phyloP scores from a whole-genome alignment of 495 filamentous ascomycete species.

The Hyaloscypha variabilis region DNA sequence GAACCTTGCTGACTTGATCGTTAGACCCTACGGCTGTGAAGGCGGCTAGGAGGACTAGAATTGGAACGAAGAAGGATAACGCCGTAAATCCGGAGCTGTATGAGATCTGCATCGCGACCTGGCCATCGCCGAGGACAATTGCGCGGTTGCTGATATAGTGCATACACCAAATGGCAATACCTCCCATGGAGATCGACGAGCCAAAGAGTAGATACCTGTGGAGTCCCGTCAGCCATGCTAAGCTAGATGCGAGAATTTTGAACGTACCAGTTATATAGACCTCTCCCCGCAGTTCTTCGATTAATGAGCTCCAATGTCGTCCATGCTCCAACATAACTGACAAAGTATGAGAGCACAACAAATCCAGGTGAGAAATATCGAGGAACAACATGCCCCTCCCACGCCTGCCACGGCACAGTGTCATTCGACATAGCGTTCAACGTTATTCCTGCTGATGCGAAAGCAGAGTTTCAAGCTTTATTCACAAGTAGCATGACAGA shows the following conservation, averaged over 20 bases:
- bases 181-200: slow-evolving; percentile 79
- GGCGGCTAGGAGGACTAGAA: slow-evolving; percentile 71
- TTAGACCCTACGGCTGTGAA: slow-evolving; percentile 66
- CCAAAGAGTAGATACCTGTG: slow-evolving; percentile 69
- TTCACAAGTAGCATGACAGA: too few species aligned
- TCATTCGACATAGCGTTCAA: neutral
- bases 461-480: too few species aligned
- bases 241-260: neutral
- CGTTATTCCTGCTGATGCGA: too few species aligned
- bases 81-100: slow-evolving; percentile 75
- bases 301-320: slow-evolving; percentile 83
- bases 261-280: slow-evolving; percentile 67
- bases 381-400: slow-evolving; percentile 36
- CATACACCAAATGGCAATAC: slow-evolving; percentile 71
- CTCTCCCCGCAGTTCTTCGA: slow-evolving; percentile 65
- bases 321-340: slow-evolving; percentile 73
- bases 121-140: slow-evolving; percentile 65
- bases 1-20: slow-evolving; percentile 55
- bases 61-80: slow-evolving; percentile 78
- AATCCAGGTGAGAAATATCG: slow-evolving; percentile 61
- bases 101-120: slow-evolving; percentile 62
- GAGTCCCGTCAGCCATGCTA: neutral
- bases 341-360: slow-evolving; percentile 72
- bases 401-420: neutral
- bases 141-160: slow-evolving; percentile 86